Percentiles rank a stretch among this genome's conserved stretches.
phyloP scores from a whole-genome alignment of 2,329 filamentous ascomycete species.

The Sclerotinia nivalis region DNA sequence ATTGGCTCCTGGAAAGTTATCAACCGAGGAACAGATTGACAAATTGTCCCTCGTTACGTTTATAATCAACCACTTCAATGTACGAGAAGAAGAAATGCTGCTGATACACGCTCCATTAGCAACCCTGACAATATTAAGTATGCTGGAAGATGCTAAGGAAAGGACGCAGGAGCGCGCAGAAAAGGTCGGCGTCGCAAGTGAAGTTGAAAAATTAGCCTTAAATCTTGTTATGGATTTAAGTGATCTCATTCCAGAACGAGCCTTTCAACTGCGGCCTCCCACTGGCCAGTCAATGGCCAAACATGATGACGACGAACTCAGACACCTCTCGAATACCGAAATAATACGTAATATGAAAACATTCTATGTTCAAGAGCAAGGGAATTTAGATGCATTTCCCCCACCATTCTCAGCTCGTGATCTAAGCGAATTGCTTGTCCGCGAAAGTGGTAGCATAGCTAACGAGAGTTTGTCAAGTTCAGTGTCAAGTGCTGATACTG shows the following conservation, averaged over 20 bases:
- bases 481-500: conserved; percentile 50
- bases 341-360: conserved; percentile 60
- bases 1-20: conserved; percentile 51
- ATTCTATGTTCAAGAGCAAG: conserved; percentile 72
- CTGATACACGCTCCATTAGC: conserved; percentile 79
- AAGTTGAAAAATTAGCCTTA: conserved; percentile 42
- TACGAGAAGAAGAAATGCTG: conserved; percentile 95
- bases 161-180: conserved; percentile 38
- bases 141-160: conserved; percentile 57
- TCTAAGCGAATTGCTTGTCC: conserved; percentile 63
- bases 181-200: conserved; percentile 30
- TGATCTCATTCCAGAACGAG: conserved; percentile 64
- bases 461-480: conserved; percentile 50
- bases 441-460: conserved; percentile 57
- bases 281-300: conserved; percentile 34
- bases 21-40: conserved; percentile 50
- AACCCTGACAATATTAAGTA: conserved; percentile 60
- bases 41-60: conserved; percentile 77
- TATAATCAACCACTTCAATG: conserved; percentile 84
- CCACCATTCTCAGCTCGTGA: conserved; percentile 59
- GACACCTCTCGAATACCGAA: conserved; percentile 48
- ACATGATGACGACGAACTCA: conserved; percentile 37
- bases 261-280: conserved; percentile 50
- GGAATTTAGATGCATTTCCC: conserved; percentile 62
- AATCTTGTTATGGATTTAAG: conserved; percentile 58